Conservation (phyloP, 192 early-diverging fungal genomes). For the Coemansia sp. region DNA sequence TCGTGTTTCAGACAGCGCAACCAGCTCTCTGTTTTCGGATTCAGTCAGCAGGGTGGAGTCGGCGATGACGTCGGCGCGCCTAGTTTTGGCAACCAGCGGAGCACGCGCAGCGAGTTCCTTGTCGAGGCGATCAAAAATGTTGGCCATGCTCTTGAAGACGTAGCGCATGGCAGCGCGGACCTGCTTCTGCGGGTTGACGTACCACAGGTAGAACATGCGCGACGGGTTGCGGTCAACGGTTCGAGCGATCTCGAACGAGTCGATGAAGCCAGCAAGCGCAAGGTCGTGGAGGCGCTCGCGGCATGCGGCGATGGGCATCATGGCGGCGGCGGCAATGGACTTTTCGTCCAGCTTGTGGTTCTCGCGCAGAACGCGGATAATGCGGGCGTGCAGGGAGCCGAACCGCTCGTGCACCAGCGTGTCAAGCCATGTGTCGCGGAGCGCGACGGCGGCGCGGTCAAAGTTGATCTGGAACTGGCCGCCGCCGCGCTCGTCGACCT, state of each 20-base stretch:
- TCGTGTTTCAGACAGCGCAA: constrained; percentile 37
- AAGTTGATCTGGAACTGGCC: constrained; percentile 65
- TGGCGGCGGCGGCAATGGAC: constrained; percentile 60
- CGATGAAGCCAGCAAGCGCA: constrained; percentile 48
- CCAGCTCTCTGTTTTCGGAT: constrained; percentile 55
- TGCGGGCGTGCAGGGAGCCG: constrained; percentile 60
- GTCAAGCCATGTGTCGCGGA: constrained; percentile 61
- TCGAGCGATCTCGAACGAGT: constrained; percentile 68
- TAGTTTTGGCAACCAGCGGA: constrained; percentile 61
- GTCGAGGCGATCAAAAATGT: constrained; percentile 57
- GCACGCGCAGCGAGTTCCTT: constrained; percentile 54
- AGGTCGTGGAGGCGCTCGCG: constrained; percentile 64
- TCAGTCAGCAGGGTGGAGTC: constrained; percentile 57
- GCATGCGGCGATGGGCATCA: constrained; percentile 65
- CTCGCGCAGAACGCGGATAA: constrained; percentile 65
- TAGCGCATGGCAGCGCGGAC: constrained; percentile 54
- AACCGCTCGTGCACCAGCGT: constrained; percentile 60
- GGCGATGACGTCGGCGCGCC: constrained; percentile 63
- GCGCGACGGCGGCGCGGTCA: constrained; percentile 52
- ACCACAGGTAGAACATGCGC: constrained; percentile 72
- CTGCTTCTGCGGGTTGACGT: constrained; percentile 57
- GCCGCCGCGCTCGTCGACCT: constrained; percentile 58
- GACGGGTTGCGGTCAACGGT: constrained; percentile 71
- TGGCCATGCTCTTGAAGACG: constrained; percentile 59
- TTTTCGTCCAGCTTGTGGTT: constrained; percentile 79